A percentile compares a stretch with the other conserved stretches of the same genome.
phyloP scores from a whole-genome alignment of 2,329 filamentous ascomycete species.

The Moelleriella libera region DNA sequence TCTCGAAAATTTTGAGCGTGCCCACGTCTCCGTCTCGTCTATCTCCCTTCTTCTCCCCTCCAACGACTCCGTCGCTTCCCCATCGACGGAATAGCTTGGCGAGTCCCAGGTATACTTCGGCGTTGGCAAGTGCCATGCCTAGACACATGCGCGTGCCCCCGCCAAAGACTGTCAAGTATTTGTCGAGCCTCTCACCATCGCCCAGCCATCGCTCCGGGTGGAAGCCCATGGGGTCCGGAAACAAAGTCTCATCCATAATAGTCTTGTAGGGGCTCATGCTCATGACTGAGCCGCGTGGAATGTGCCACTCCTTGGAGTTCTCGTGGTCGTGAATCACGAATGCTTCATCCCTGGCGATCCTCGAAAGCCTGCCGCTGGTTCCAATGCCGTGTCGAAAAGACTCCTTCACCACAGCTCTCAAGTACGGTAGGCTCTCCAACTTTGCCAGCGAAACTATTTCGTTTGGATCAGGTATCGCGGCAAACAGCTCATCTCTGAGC shows the following conservation, averaged over 20 bases:
- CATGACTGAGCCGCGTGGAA: slow-evolving; percentile 19
- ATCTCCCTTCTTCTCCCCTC: slow-evolving; percentile 16
- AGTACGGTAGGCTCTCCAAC: slow-evolving; percentile 25
- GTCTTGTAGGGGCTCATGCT: slow-evolving; percentile 23
- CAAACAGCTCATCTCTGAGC: slow-evolving; percentile 21
- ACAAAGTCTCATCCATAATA: slow-evolving; percentile 18
- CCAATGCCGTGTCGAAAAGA: slow-evolving; percentile 32
- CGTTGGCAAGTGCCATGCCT: slow-evolving; percentile 22
- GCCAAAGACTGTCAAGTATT: slow-evolving; percentile 19
- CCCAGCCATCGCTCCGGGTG: slow-evolving; percentile 21
- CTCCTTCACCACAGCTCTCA: slow-evolving; percentile 37
- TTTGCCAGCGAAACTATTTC: slow-evolving; percentile 12
- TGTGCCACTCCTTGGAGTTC: slow-evolving; percentile 12
- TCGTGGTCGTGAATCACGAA: slow-evolving; percentile 14
- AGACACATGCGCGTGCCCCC: slow-evolving; percentile 20
- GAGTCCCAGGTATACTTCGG: slow-evolving; percentile 22
- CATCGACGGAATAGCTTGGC: slow-evolving; percentile 23
- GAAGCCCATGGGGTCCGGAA: slow-evolving; percentile 17
- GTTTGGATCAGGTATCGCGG: slow-evolving; percentile 16
- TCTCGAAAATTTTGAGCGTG: slow-evolving; percentile 19
- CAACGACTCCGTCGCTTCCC: slow-evolving; percentile 18
- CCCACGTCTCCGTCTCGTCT: slow-evolving; percentile 18
- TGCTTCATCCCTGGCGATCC: slow-evolving; percentile 26
- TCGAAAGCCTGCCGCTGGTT: slow-evolving; percentile 31
- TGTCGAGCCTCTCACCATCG: slow-evolving; percentile 16